Conservation (phyloP, 208 protist species). For the Trypanosoma scelopori region DNA sequence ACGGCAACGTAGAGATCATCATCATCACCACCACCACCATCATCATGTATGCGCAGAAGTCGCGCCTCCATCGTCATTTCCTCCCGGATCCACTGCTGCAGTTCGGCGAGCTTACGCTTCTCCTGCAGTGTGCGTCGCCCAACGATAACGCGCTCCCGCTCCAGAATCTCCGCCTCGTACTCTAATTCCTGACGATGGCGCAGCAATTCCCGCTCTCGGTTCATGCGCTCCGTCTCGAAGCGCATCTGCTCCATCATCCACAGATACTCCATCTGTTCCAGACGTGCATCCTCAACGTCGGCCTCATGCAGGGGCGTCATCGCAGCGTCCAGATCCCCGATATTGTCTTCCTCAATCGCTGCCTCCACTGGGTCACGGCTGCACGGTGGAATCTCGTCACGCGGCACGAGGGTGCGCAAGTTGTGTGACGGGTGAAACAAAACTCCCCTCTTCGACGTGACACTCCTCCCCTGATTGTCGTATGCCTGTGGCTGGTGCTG, state of each 20-base stretch:
- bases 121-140: slow-evolving; percentile 14
- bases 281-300: slow-evolving; percentile 17
- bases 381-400: neutral
- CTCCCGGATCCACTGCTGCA: slow-evolving; percentile 7
- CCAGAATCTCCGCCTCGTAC: slow-evolving; percentile 9
- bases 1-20: neutral
- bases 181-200: slow-evolving; percentile 31
- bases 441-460: neutral
- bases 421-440: neutral
- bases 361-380: neutral
- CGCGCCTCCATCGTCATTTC: slow-evolving; percentile 21
- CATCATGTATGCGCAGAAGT: slow-evolving; percentile 11
- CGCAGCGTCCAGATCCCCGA: slow-evolving; percentile 3
- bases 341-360: slow-evolving; percentile 13
- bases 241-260: slow-evolving; percentile 70
- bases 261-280: slow-evolving; percentile 49
- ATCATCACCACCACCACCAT: neutral
- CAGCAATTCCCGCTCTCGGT: slow-evolving; percentile 30
- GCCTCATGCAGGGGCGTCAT: slow-evolving; percentile 6
- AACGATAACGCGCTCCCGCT: slow-evolving; percentile 4
- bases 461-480: no score
- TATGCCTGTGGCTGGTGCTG: no score
- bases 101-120: slow-evolving; percentile 1
- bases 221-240: slow-evolving; percentile 60
- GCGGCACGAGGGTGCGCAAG: neutral